phyloP scores from a whole-genome alignment of 805 yeast species.

The Myxozyma sirexii region DNA sequence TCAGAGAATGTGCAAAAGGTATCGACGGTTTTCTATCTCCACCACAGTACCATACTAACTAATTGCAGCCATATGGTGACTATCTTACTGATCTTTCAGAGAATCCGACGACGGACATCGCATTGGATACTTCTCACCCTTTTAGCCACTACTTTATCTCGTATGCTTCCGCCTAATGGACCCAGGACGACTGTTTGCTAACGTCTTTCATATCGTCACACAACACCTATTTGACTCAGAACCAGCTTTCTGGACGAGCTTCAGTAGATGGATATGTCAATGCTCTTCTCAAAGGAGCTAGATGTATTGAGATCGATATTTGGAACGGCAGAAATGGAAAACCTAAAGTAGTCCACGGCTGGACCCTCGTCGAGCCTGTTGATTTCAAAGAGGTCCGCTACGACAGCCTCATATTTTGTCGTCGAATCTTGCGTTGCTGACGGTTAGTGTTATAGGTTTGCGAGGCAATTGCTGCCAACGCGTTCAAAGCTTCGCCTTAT shows the following conservation, averaged over 20 bases:
- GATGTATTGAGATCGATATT: constrained; percentile 88
- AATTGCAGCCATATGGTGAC: background rate
- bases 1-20: background rate
- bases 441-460: background rate
- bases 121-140: constrained; percentile 58
- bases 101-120: background rate
- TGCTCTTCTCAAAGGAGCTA: constrained; percentile 85
- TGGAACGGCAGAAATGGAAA: constrained; percentile 69
- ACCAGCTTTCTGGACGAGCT: constrained; percentile 85
- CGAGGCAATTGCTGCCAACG: constrained; percentile 70
- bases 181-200: background rate
- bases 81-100: background rate
- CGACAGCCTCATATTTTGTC: constrained; percentile 43
- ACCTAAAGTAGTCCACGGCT: constrained; percentile 89
- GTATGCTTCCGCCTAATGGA: constrained; percentile 36
- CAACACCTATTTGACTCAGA: constrained; percentile 84
- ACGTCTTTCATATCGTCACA: constrained; percentile 59
- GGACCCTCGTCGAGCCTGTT: constrained; percentile 74
- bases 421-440: background rate
- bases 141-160: constrained; percentile 84
- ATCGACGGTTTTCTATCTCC: background rate
- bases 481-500: constrained; percentile 80
- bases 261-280: constrained; percentile 89
- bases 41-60: too few relatives aligned
- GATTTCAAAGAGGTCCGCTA: constrained; percentile 63